Conservation (phyloP, 164 flowering plant species). For the Stephania japonica region DNA sequence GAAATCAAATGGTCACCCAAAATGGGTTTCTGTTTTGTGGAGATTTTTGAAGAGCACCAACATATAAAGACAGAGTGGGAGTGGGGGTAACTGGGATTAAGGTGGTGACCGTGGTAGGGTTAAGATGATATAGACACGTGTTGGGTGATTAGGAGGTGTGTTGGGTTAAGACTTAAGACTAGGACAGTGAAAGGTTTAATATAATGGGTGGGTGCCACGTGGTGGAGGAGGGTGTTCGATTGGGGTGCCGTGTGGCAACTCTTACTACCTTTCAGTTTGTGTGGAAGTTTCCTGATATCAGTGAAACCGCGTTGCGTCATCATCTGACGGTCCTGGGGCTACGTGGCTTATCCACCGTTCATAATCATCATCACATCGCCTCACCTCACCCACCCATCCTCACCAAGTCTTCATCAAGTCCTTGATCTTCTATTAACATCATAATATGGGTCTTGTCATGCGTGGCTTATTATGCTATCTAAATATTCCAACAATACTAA, state of each 20-base stretch:
- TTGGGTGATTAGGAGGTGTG: neutral
- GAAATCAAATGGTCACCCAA: neutral
- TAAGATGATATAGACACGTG: conserved; percentile 3
- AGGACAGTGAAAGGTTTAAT: neutral
- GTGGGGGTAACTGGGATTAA: no score
- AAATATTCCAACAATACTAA: no score
- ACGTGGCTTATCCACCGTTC: neutral
- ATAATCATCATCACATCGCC: no score
- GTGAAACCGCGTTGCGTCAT: conserved; percentile 2
- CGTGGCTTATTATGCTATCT: no score
- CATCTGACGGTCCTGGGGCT: neutral
- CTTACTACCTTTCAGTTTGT: conserved; percentile 9
- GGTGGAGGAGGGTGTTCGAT: neutral
- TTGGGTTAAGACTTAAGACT: neutral
- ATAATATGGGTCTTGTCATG: no score
- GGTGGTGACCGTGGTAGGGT: conserved; percentile 5
- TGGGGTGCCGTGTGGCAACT: conserved; percentile 7
- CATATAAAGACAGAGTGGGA: neutral
- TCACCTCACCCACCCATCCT: no score
- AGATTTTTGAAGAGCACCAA: neutral
- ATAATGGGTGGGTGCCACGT: neutral
- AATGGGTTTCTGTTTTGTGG: neutral
- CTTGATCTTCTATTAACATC: no score
- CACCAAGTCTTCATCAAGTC: no score
- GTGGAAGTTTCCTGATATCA: conserved; percentile 37